Base-by-base conservation (phyloP, 768 basidiomycete species). In the Dioszegia hungarica region DNA sequence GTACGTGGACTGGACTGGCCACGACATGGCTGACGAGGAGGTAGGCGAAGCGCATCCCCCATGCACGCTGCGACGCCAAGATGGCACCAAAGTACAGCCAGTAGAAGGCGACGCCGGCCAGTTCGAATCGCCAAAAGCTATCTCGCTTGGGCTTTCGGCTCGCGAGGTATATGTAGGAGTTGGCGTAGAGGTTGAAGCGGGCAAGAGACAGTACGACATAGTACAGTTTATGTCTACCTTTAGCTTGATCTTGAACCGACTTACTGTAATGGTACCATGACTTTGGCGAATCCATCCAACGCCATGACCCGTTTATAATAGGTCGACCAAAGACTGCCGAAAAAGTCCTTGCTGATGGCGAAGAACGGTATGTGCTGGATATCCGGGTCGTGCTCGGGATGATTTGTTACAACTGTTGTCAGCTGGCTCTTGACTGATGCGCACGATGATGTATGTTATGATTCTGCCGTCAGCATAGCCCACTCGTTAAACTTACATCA, bases 381-480 rank as follows among this genome's bases (percentile, higher is more conserved):
- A 57, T 81, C 80, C 12, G 80, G 80, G 61, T 80, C 92, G 85
- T 99, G 95, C 43, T 92, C 86, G 5, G 91, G 92, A 63, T 97
- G 90, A 70, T 98, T 97, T n/a, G 94, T 88, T 50, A 97, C 90
- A 49, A 97, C 92, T 95, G 64, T 2, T 41, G 29, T 50, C 53
- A 59, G 58, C 36, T 37, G 19, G 52, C 44, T 31, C 34, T 15
- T 51, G 40, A 40, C 5, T 5, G 38, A 27, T 22, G 82, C 92
- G 80, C 72, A 91, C 91, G 80, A 78, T 97, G 93, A 79, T 97
- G 93, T 44, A 93, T 85, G 67, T 98, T 95, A 73, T 99, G 95
- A 72, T 80, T 80, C 74, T 79, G 50, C 19, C 28, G 50, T 54
- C n/a, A 57, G 38, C 54, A n/a, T n/a, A n/a, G n/a, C 3, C 22